Base-by-base conservation (phyloP, 495 filamentous ascomycete species). In the Bacidia gigantensis region DNA sequence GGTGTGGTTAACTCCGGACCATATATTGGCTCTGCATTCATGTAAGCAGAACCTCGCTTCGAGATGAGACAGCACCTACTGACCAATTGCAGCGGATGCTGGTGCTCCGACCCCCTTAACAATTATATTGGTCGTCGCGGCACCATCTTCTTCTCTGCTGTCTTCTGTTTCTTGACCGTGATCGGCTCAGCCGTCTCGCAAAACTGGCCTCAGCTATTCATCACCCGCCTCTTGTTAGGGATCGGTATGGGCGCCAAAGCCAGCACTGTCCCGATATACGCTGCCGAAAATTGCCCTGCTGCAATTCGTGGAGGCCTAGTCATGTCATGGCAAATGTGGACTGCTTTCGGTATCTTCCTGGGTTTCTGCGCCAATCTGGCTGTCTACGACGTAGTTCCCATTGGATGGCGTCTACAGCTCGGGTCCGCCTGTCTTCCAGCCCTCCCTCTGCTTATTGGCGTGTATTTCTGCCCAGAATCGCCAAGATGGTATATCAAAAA, bases 271-370 rank as follows among this genome's bases (percentile, higher is more conserved):
- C 83, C 86, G 7, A 77, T 93, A 23, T 89, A 77, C 58, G 79
- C 83, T 2, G 86, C 84, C 2, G 87, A 93, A 59, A 87, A 82
- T 62, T 70, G 75, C 11, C 87, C 87, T 0, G 80, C 87, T 14
- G 62, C 69, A 20, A 82, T 93, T 49, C 75, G 87, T 57, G 87
- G 87, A 44, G 83, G 77, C 7, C 65, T 93, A n/a, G 82, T 86
- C 35, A 90, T 93, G 86, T 76, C 69, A 14, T 90, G 85, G 86
- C 86, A 93, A 58, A 70, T 89, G 63, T 89, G 85, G 84, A 87
- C 84, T 7, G 86, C 85, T 1, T 89, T 89, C 54, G 84, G 85
- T 38, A 87, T 87, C 58, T 77, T 87, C 57, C 66, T 86, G 5
- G 86, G 86, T 14, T 79, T 74, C 1, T 77, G 72, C 46, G 77